These are phyloP conservation scores for Rasamsonia emersonii DNA, from an alignment of 2,329 filamentous ascomycete genomes.

Conservation along the genomic window DNA sequence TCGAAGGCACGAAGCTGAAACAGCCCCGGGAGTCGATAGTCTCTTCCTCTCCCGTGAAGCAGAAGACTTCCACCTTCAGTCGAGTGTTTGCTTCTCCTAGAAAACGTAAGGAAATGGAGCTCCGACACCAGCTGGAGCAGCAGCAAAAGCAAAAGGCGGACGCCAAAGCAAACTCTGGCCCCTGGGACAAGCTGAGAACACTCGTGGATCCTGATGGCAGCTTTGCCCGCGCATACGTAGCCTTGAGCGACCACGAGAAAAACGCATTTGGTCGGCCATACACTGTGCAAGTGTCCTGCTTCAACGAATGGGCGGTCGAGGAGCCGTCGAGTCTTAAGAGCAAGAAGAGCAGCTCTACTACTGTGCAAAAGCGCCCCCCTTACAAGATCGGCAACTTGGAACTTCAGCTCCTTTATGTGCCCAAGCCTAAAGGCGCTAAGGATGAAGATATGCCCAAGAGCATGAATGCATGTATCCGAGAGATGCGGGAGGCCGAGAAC, in stretches of 20 bases:
- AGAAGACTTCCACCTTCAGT: slow-evolving; percentile 82
- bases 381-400: slow-evolving; percentile 95
- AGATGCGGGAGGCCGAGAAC: slow-evolving; percentile 84
- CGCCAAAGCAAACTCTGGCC: slow-evolving; percentile 42
- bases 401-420: slow-evolving; percentile 88
- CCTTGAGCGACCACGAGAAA: slow-evolving; percentile 83
- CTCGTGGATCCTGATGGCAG: slow-evolving; percentile 85
- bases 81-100: slow-evolving; percentile 89
- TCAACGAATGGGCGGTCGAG: slow-evolving; percentile 97
- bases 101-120: slow-evolving; percentile 90
- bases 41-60: slow-evolving; percentile 52
- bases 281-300: slow-evolving; percentile 82
- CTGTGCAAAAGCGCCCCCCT: slow-evolving; percentile 65
- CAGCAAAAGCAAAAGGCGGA: slow-evolving; percentile 61
- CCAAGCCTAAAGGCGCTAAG: slow-evolving; percentile 73
- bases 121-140: slow-evolving; percentile 73
- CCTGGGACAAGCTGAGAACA: slow-evolving; percentile 80
- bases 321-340: slow-evolving; percentile 88
- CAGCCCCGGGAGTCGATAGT: slow-evolving; percentile 31
- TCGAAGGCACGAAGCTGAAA: slow-evolving; percentile 65
- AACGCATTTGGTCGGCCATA: slow-evolving; percentile 82
- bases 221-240: slow-evolving; percentile 89
- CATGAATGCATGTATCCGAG: slow-evolving; percentile 92
- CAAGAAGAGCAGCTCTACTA: slow-evolving; percentile 63
- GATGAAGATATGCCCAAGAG: slow-evolving; percentile 99